These are phyloP conservation scores for Selaginella moellendorffii DNA, from an alignment of 75 land plant genomes.

Conservation along the genomic window DNA sequence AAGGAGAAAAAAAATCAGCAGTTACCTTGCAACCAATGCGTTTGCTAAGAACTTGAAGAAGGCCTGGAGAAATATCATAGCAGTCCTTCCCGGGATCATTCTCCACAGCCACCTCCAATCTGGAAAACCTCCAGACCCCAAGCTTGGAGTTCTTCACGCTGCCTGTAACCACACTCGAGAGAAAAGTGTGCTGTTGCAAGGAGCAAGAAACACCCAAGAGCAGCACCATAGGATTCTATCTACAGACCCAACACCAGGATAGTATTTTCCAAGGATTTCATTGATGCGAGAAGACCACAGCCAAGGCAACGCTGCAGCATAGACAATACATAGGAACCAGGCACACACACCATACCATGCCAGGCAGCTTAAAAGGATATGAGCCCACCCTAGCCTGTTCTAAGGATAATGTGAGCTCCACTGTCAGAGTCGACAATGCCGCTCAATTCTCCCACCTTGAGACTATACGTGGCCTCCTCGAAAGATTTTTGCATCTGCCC, in stretches of 20 bases:
- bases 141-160: constrained; percentile 6
- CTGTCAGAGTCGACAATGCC: constrained; percentile 90
- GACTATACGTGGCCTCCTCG: constrained; percentile 68
- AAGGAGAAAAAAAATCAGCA: not conserved
- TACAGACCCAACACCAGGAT: too few relatives aligned
- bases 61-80: constrained; percentile 37
- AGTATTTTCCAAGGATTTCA: too few relatives aligned
- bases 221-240: too few relatives aligned
- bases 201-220: not conserved
- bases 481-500: constrained; percentile 96
- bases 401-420: constrained; percentile 72
- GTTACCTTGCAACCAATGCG: constrained; percentile 67
- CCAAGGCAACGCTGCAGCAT: too few relatives aligned
- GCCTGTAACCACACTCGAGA: not conserved
- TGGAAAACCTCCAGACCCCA: constrained; percentile 70
- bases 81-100: constrained; percentile 73
- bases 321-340: too few relatives aligned
- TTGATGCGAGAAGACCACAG: too few relatives aligned
- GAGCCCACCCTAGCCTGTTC: constrained; percentile 46
- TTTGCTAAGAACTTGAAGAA: constrained; percentile 53
- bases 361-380: not conserved
- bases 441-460: constrained; percentile 80
- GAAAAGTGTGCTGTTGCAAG: not conserved
- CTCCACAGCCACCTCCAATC: constrained; percentile 46
- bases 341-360: not conserved